phyloP scores from a whole-genome alignment of 495 filamentous ascomycete species.

The Cercophora sp. region DNA sequence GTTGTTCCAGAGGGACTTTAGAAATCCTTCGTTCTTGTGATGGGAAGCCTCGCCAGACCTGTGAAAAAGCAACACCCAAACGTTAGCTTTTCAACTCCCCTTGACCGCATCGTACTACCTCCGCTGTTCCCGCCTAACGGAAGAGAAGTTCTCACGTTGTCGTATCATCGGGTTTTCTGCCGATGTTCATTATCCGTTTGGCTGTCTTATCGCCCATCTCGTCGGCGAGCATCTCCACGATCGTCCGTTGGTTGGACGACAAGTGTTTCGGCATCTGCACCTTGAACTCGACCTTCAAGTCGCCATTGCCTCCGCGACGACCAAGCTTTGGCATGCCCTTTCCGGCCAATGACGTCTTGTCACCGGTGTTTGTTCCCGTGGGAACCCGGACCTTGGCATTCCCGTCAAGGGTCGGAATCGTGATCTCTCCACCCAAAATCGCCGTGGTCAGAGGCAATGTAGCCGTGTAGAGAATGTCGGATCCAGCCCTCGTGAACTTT shows the following conservation, averaged over 20 bases:
- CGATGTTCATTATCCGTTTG: slow-evolving; percentile 76
- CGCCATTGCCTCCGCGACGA: slow-evolving; percentile 58
- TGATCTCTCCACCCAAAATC: slow-evolving; percentile 83
- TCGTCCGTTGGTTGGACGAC: slow-evolving; percentile 79
- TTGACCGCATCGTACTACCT: neutral
- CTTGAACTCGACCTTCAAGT: slow-evolving; percentile 90
- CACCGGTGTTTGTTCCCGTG: slow-evolving; percentile 88
- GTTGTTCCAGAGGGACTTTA: slow-evolving; percentile 12
- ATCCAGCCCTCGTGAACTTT: slow-evolving; percentile 78
- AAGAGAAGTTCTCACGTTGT: slow-evolving; percentile 23
- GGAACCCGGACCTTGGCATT: slow-evolving; percentile 83
- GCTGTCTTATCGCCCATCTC: slow-evolving; percentile 89
- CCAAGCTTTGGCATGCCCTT: slow-evolving; percentile 87
- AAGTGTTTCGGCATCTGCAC: slow-evolving; percentile 92
- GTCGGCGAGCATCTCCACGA: slow-evolving; percentile 92
- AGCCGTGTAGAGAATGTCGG: slow-evolving; percentile 89
- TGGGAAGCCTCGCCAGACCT: slow-evolving; percentile 9
- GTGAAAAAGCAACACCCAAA: neutral
- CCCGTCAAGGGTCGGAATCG: slow-evolving; percentile 82
- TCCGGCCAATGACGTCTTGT: slow-evolving; percentile 77
- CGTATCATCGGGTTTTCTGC: slow-evolving; percentile 4
- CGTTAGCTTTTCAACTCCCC: too few species aligned
- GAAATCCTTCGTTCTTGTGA: slow-evolving; percentile 8
- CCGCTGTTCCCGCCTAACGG: neutral
- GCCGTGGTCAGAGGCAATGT: slow-evolving; percentile 90